Evolutionary conservation across 208 protist genomes (phyloP).

Genomic region (Trypanosoma melophagium): DNA sequence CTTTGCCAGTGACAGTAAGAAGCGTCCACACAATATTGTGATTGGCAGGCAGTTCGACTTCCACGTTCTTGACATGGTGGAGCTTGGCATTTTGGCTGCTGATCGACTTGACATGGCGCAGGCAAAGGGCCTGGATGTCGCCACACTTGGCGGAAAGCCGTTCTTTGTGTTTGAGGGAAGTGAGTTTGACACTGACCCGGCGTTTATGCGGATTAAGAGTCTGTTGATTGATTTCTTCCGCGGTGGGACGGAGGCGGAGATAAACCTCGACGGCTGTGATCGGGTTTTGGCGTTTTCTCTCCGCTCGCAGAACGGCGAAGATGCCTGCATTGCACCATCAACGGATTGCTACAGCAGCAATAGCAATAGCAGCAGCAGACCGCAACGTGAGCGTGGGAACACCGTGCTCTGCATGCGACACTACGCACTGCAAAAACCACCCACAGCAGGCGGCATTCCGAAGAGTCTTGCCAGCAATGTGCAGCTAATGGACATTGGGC

Average conservation of each 20-base stretch:
- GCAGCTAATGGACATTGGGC: slow-evolving; percentile 75
- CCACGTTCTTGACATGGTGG: slow-evolving; percentile 89
- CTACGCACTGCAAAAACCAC: slow-evolving; percentile 76
- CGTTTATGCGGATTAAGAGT: slow-evolving; percentile 78
- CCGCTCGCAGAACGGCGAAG: slow-evolving; percentile 66
- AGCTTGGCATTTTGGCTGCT: slow-evolving; percentile 78
- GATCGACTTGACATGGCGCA: slow-evolving; percentile 71
- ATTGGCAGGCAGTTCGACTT: slow-evolving; percentile 89
- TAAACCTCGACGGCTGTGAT: slow-evolving; percentile 80
- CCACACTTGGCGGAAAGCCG: slow-evolving; percentile 75
- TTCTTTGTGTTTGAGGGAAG: slow-evolving; percentile 88
- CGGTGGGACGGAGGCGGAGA: slow-evolving; percentile 57
- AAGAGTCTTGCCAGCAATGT: slow-evolving; percentile 53
- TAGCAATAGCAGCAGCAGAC: slow-evolving; percentile 28
- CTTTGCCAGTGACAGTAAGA: slow-evolving; percentile 86
- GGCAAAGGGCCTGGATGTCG: slow-evolving; percentile 49
- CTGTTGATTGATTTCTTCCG: slow-evolving; percentile 87
- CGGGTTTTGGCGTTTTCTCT: slow-evolving; percentile 80
- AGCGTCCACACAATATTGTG: slow-evolving; percentile 87
- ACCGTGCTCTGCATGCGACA: slow-evolving; percentile 79
- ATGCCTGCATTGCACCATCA: slow-evolving; percentile 70
- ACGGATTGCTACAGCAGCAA: slow-evolving; percentile 71
- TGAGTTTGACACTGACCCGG: slow-evolving; percentile 70
- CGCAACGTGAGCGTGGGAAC: slow-evolving; percentile 30
- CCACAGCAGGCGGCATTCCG: slow-evolving; percentile 37